A percentile compares a stretch with the other conserved stretches of the same genome.
phyloP scores from a whole-genome alignment of 2,329 filamentous ascomycete species.

The Fusarium verrucosum region DNA sequence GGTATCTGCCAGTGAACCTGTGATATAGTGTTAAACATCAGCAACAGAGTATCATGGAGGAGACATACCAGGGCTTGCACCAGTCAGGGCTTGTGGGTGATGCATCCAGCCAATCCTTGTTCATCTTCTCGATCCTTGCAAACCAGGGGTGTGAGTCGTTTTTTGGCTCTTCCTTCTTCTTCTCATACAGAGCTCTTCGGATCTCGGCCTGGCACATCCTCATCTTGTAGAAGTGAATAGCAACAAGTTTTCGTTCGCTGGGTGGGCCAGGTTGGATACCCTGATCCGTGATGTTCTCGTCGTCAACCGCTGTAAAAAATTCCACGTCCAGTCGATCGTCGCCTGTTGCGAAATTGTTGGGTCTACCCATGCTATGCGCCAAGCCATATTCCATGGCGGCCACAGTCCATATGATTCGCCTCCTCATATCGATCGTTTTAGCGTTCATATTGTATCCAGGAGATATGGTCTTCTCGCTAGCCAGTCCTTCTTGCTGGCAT shows the following conservation, averaged over 20 bases:
- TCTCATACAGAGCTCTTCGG: conserved; percentile 83
- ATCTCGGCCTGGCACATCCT: conserved; percentile 88
- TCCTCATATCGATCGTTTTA: conserved; percentile 86
- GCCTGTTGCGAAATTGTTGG: conserved; percentile 82
- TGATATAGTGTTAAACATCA: conserved; percentile 16
- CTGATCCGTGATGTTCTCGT: conserved; percentile 80
- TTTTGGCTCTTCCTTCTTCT: conserved; percentile 78
- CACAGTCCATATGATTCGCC: conserved; percentile 88
- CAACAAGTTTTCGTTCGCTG: conserved; percentile 85
- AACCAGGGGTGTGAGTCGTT: conserved; percentile 91
- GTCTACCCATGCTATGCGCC: conserved; percentile 86
- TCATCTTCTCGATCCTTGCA: conserved; percentile 76
- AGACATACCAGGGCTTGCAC: conserved; percentile 79
- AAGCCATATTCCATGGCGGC: conserved; percentile 89
- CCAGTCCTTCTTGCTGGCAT: conserved; percentile 86
- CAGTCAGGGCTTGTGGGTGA: conserved; percentile 76
- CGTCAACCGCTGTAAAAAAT: conserved; percentile 84
- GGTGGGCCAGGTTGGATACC: conserved; percentile 77
- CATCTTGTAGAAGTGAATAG: conserved; percentile 95
- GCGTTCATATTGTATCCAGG: conserved; percentile 71
- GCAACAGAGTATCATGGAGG: background rate
- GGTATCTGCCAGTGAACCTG: conserved; percentile 75
- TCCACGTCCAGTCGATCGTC: conserved; percentile 85
- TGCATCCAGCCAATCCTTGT: conserved; percentile 80
- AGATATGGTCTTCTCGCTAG: conserved; percentile 87